Conservation (phyloP, 2,329 filamentous ascomycete genomes). For the Calonectria naviculata region DNA sequence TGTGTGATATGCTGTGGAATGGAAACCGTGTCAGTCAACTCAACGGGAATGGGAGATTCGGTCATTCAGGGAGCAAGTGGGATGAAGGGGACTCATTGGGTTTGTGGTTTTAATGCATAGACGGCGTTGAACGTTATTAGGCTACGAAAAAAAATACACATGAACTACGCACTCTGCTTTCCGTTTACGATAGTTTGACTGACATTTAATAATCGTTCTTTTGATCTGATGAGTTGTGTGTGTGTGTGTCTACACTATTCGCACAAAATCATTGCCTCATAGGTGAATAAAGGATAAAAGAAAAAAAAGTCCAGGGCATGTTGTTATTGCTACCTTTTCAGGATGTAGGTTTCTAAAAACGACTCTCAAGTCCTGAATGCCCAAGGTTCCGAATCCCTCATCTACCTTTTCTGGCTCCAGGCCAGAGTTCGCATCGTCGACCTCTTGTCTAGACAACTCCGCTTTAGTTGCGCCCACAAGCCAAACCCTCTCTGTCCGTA, state of each 20-base stretch:
- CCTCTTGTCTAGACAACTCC: background rate
- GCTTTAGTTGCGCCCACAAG: background rate
- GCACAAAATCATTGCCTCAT: no score
- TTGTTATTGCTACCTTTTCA: background rate
- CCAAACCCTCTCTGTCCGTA: background rate
- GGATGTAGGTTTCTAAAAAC: background rate
- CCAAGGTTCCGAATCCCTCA: background rate
- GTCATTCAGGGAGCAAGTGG: constrained; percentile 14
- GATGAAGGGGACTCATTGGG: constrained; percentile 30
- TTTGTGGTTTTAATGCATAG: constrained; percentile 45
- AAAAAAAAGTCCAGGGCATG: background rate
- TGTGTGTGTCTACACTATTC: background rate
- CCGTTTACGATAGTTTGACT: background rate
- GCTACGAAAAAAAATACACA: constrained; percentile 41
- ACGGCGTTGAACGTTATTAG: constrained; percentile 47
- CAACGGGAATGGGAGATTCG: constrained; percentile 11
- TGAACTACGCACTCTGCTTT: constrained; percentile 21
- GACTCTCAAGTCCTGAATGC: background rate
- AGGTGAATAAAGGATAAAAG: no score
- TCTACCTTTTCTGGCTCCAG: background rate
- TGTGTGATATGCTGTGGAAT: background rate
- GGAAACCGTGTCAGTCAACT: background rate
- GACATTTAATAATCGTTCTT: background rate
- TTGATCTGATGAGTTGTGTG: background rate
- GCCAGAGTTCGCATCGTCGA: background rate